Evolutionary conservation across 306 rosid genomes (phyloP).

Genomic region (Quercus rubra): DNA sequence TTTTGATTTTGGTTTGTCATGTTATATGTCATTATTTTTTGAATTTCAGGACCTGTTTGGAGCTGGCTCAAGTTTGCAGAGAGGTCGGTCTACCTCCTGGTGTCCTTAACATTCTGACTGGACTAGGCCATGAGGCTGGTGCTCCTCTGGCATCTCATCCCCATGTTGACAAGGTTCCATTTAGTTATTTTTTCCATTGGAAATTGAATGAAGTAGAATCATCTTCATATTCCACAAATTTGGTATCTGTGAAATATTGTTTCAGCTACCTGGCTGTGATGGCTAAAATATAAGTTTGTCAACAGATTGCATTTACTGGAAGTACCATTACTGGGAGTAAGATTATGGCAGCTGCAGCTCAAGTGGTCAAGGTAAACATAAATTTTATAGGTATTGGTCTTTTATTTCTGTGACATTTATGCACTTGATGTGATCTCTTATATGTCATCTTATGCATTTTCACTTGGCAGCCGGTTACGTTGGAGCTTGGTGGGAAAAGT

Average conservation of each 20-base stretch:
- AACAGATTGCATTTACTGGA: slow-evolving; percentile 96
- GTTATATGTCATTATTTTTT: slow-evolving; percentile 9
- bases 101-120: slow-evolving; percentile 78
- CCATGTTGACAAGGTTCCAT: slow-evolving; percentile 77
- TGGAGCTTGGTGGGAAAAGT: slow-evolving; percentile 98
- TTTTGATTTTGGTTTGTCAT: slow-evolving; percentile 7
- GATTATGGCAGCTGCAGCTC: slow-evolving; percentile 91
- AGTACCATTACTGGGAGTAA: slow-evolving; percentile 89
- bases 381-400: neutral
- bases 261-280: slow-evolving; percentile 3
- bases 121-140: slow-evolving; percentile 92
- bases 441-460: slow-evolving; percentile 20
- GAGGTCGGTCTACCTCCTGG: slow-evolving; percentile 89
- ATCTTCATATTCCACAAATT: neutral
- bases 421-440: slow-evolving; percentile 9
- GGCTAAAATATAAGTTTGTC: slow-evolving; percentile 15
- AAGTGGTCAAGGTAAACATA: slow-evolving; percentile 65
- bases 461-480: slow-evolving; percentile 79
- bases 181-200: neutral
- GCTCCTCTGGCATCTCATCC: slow-evolving; percentile 96
- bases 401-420: neutral
- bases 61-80: slow-evolving; percentile 69
- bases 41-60: slow-evolving; percentile 77
- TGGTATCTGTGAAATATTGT: neutral
- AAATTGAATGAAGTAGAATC: slow-evolving; percentile 5